Evolutionary conservation across 805 yeast species (phyloP).

Genomic region (Yamadazyma philogaea): DNA sequence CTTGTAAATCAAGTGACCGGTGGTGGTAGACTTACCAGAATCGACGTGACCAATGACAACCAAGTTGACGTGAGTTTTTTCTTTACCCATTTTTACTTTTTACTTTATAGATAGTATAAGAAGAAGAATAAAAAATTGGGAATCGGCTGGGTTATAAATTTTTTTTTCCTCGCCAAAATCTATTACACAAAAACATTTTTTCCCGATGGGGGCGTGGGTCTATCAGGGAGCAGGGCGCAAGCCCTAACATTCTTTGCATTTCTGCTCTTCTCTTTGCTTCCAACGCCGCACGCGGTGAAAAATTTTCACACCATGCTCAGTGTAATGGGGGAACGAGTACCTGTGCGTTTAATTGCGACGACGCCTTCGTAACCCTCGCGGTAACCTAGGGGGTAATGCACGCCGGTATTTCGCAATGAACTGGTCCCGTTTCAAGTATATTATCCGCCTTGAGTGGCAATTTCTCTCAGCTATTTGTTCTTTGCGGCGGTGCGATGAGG

Average conservation of each 20-base stretch:
- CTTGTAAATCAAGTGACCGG: slow-evolving; percentile 99
- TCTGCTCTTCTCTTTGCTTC: not conserved
- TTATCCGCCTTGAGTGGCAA: not conserved
- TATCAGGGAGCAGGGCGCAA: not conserved
- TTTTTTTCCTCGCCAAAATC: not conserved
- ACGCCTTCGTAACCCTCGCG: too few relatives aligned
- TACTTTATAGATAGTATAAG: not conserved
- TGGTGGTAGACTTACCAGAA: slow-evolving; percentile 88
- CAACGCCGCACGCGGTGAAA: not conserved
- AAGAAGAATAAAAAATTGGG: slow-evolving; percentile 7
- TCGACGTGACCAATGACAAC: slow-evolving; percentile 99
- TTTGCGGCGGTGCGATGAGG: slow-evolving; percentile 2
- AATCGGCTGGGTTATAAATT: slow-evolving; percentile 5
- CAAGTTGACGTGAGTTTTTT: slow-evolving; percentile 97
- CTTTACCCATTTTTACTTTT: slow-evolving; percentile 66
- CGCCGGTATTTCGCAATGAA: too few relatives aligned
- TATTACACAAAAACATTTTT: slow-evolving; percentile 4
- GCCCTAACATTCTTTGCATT: not conserved
- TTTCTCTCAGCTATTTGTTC: not conserved
- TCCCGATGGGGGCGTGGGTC: not conserved
- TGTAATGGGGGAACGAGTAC: not conserved
- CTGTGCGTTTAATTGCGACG: too few relatives aligned
- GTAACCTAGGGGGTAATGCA: too few relatives aligned
- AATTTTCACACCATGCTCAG: not conserved
- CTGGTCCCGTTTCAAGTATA: too few relatives aligned